Conservation (phyloP, 2,329 filamentous ascomycete species). For the Cadophora gregata region DNA sequence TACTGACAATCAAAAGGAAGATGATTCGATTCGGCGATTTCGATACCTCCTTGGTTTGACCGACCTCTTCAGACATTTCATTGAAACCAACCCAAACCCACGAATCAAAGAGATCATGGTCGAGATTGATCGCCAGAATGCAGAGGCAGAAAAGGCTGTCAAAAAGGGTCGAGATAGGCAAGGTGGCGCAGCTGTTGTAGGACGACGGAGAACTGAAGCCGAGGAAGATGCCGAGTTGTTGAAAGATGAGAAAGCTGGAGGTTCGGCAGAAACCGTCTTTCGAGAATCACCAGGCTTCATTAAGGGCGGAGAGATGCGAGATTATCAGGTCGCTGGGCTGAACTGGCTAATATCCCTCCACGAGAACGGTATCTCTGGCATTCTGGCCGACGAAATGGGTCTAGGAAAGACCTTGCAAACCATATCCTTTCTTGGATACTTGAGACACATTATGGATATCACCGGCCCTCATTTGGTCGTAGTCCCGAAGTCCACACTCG, state of each 20-base stretch:
- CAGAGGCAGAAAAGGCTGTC: constrained; percentile 65
- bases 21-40: constrained; percentile 93
- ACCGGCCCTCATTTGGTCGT: constrained; percentile 89
- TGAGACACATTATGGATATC: constrained; percentile 88
- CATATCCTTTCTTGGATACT: constrained; percentile 93
- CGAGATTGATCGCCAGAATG: constrained; percentile 93
- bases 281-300: constrained; percentile 93
- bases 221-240: constrained; percentile 93
- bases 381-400: constrained; percentile 98
- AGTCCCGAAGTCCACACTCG: constrained; percentile 95
- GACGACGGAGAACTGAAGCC: constrained; percentile 89
- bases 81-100: constrained; percentile 95
- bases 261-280: constrained; percentile 87
- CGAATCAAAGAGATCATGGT: constrained; percentile 92
- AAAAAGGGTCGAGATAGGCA: constrained; percentile 81
- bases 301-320: constrained; percentile 83
- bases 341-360: constrained; percentile 99
- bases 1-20: constrained; percentile 64
- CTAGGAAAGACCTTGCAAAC: constrained; percentile 97
- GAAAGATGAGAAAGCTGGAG: constrained; percentile 87
- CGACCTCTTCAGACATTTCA: constrained; percentile 97
- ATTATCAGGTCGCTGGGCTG: constrained; percentile 93
- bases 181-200: constrained; percentile 80
- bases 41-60: constrained; percentile 93
- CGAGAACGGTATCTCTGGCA: constrained; percentile 98